Percentiles rank a stretch among this genome's conserved stretches.
These are phyloP conservation scores for Phytophthora capsici DNA, from an alignment of 352 stramenopile species.

Conservation along the genomic window DNA sequence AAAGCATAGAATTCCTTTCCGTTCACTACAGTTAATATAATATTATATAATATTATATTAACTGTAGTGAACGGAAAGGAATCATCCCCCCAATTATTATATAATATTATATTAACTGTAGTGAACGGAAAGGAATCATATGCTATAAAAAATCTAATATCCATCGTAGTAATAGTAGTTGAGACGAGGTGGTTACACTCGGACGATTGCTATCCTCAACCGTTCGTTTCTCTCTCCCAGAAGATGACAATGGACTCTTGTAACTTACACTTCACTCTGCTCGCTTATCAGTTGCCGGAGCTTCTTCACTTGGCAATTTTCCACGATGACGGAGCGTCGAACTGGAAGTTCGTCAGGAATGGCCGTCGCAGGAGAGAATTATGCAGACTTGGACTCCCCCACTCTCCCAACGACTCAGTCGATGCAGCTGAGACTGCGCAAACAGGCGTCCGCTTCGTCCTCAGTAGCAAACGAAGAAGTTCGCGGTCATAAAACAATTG, in stretches of 20 bases:
- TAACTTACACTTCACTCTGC: conserved; percentile 9
- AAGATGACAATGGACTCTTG: conserved; percentile 22
- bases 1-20: too few species aligned
- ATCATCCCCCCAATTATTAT: too few species aligned
- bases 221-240: conserved; percentile 33
- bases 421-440: conserved; percentile 46
- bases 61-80: too few species aligned
- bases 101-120: too few species aligned
- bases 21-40: too few species aligned
- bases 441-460: conserved; percentile 22
- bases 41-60: too few species aligned
- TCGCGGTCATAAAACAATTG: conserved; percentile 20
- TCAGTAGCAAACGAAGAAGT: conserved; percentile 21
- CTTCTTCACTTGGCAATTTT: conserved; percentile 1
- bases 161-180: too few species aligned
- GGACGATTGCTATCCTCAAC: conserved; percentile 8
- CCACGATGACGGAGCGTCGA: conserved; percentile 4
- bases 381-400: conserved; percentile 35
- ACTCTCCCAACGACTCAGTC: conserved; percentile 31
- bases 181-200: too few species aligned
- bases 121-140: too few species aligned
- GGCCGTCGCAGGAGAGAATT: conserved; percentile 24
- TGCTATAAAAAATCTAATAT: too few species aligned
- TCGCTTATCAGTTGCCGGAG: conserved; percentile 9
- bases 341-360: conserved; percentile 17